These are phyloP conservation scores for Glycine tomentella DNA, from an alignment of 306 rosid species.

Conservation along the genomic window DNA sequence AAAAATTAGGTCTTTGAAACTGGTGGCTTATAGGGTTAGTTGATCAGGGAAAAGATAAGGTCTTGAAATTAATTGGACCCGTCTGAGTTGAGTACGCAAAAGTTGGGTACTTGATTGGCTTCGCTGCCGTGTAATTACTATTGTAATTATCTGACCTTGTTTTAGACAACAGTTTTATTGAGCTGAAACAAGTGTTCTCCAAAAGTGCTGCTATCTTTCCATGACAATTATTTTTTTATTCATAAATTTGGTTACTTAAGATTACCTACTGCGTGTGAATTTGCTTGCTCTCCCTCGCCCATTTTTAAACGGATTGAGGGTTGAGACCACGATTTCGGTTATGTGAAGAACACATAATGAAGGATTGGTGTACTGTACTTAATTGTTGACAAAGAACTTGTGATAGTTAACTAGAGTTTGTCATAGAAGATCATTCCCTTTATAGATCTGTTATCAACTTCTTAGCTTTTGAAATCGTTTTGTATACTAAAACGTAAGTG, in stretches of 20 bases:
- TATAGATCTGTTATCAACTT: not conserved
- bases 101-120: conserved; percentile 21
- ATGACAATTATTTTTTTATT: conserved; percentile 27
- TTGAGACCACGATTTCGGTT: conserved; percentile 9
- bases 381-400: conserved; percentile 18
- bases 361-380: not conserved
- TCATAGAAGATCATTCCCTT: not conserved
- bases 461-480: conserved; percentile 1
- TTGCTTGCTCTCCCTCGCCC: not conserved
- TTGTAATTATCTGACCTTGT: conserved; percentile 45
- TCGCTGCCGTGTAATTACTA: not conserved
- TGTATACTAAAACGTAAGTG: not conserved
- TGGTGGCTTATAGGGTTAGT: not conserved
- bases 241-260: not conserved
- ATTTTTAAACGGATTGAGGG: not conserved
- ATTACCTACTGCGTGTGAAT: not conserved
- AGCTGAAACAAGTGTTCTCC: conserved; percentile 8
- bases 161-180: conserved; percentile 17
- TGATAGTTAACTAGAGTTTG: not conserved
- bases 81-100: conserved; percentile 11
- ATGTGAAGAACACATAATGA: not conserved
- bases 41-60: not conserved
- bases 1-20: conserved; percentile 9
- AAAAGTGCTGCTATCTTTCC: not conserved
- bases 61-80: conserved; percentile 16